A percentile compares a stretch with the other conserved stretches of the same genome.
phyloP scores from a whole-genome alignment of 179 eudicot genomes.

The Beta macrorhiza region DNA sequence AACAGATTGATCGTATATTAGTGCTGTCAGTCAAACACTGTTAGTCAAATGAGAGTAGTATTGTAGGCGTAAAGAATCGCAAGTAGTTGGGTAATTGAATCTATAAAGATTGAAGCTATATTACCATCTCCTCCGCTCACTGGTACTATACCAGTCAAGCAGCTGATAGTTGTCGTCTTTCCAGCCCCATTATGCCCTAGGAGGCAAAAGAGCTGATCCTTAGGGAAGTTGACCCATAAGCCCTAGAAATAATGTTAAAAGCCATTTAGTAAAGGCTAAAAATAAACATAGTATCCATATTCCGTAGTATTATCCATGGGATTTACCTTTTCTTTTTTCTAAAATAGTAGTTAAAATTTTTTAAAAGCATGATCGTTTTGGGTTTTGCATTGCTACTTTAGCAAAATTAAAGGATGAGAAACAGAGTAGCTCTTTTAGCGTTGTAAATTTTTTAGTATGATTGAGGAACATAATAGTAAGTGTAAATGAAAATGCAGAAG shows the following conservation, averaged over 20 bases:
- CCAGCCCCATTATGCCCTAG: slow-evolving; percentile 98
- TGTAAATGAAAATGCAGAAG: not conserved
- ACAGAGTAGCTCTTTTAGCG: not conserved
- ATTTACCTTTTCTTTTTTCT: not conserved
- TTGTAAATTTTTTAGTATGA: not conserved
- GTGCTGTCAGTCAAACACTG: slow-evolving; percentile 40
- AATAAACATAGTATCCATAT: not conserved
- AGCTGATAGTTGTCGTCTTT: slow-evolving; percentile 76
- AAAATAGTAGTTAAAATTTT: not conserved
- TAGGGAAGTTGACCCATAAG: slow-evolving; percentile 63
- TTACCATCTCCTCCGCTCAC: slow-evolving; percentile 90
- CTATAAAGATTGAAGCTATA: not conserved
- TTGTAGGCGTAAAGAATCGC: not conserved
- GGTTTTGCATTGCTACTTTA: not conserved
- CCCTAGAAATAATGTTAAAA: slow-evolving; percentile 38
- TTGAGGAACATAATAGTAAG: not conserved
- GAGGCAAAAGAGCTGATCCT: slow-evolving; percentile 87
- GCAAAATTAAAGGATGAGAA: not conserved
- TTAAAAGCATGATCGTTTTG: not conserved
- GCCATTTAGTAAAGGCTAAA: not conserved
- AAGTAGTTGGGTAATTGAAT: not conserved
- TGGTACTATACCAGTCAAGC: slow-evolving; percentile 77
- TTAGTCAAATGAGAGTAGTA: not conserved
- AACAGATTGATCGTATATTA: slow-evolving; percentile 68
- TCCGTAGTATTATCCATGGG: not conserved